phyloP scores from a whole-genome alignment of 108 stramenopile genomes.

The Fragilariopsis cylindrus region DNA sequence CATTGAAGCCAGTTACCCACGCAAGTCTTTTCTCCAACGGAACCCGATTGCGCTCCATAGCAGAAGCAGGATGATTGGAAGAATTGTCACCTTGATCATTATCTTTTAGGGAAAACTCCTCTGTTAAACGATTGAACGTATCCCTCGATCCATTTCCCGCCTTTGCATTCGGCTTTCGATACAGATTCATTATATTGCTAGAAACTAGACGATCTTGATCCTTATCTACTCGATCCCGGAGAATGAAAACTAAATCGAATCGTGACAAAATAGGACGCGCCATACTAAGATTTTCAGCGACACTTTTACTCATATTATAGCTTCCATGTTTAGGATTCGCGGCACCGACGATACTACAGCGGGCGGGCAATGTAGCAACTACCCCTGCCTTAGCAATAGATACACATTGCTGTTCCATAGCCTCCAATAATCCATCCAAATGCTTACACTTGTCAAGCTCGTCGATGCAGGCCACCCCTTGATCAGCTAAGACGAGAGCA shows the following conservation, averaged over 20 bases:
- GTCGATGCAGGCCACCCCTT: slow-evolving; percentile 98
- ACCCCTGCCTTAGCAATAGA: slow-evolving; percentile 98
- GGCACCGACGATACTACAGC: slow-evolving; percentile 95
- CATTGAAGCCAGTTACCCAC: slow-evolving; percentile 73
- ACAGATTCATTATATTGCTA: slow-evolving; percentile 89
- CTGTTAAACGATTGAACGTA: neutral
- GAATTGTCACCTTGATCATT: neutral
- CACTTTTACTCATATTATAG: slow-evolving; percentile 91
- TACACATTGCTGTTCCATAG: slow-evolving; percentile 99
- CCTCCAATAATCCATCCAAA: slow-evolving; percentile 93
- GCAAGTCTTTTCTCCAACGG: slow-evolving; percentile 70
- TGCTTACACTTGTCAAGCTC: slow-evolving; percentile 98
- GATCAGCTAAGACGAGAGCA: slow-evolving; percentile 94
- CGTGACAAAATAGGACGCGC: slow-evolving; percentile 92
- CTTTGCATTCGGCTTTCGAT: slow-evolving; percentile 36
- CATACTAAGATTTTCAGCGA: slow-evolving; percentile 94
- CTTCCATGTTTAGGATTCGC: slow-evolving; percentile 97
- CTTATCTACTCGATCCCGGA: slow-evolving; percentile 91
- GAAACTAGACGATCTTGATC: slow-evolving; percentile 89
- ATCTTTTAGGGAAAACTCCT: neutral
- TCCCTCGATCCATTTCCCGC: slow-evolving; percentile 2
- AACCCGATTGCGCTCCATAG: slow-evolving; percentile 23
- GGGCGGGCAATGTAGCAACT: slow-evolving; percentile 84
- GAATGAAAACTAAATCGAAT: slow-evolving; percentile 97
- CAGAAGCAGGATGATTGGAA: neutral